phyloP scores from a whole-genome alignment of 768 basidiomycete genomes.

The Xerocomellus intermedius region DNA sequence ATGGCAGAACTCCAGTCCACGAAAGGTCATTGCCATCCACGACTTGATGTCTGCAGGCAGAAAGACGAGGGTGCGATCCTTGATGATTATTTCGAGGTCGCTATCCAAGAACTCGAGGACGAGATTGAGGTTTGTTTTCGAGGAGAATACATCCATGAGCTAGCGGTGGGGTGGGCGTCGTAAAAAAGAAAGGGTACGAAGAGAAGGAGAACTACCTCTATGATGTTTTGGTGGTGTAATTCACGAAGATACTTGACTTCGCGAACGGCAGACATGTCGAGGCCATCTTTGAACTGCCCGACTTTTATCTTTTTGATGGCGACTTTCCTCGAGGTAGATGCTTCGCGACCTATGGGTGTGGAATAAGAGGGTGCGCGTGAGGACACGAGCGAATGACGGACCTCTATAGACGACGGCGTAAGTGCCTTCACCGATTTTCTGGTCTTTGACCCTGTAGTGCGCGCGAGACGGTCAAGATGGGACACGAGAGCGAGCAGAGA shows the following conservation, averaged over 20 bases:
- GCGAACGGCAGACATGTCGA: slow-evolving; percentile 98
- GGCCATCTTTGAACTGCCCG: slow-evolving; percentile 94
- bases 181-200: neutral
- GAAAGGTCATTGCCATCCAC: slow-evolving; percentile 98
- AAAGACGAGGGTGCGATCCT: slow-evolving; percentile 89
- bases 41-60: slow-evolving; percentile 95
- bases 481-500: neutral
- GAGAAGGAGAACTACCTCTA: slow-evolving; percentile 57
- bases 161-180: slow-evolving; percentile 30
- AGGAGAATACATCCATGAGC: slow-evolving; percentile 96
- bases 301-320: slow-evolving; percentile 99
- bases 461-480: slow-evolving; percentile 11
- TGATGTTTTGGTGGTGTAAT: slow-evolving; percentile 90
- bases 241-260: slow-evolving; percentile 98
- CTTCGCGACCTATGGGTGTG: slow-evolving; percentile 59
- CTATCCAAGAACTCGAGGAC: slow-evolving; percentile 96
- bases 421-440: slow-evolving; percentile 87
- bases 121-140: slow-evolving; percentile 94
- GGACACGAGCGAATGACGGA: slow-evolving; percentile 27
- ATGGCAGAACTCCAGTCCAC: slow-evolving; percentile 98
- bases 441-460: slow-evolving; percentile 67
- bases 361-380: neutral
- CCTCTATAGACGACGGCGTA: slow-evolving; percentile 97
- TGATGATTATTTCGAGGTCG: slow-evolving; percentile 96
- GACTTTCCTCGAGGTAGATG: slow-evolving; percentile 73